A percentile compares a stretch with the other conserved stretches of the same genome.
Evolutionary conservation across 2,329 filamentous ascomycete genomes (phyloP).

Genomic region (Xylariaceae sp.): DNA sequence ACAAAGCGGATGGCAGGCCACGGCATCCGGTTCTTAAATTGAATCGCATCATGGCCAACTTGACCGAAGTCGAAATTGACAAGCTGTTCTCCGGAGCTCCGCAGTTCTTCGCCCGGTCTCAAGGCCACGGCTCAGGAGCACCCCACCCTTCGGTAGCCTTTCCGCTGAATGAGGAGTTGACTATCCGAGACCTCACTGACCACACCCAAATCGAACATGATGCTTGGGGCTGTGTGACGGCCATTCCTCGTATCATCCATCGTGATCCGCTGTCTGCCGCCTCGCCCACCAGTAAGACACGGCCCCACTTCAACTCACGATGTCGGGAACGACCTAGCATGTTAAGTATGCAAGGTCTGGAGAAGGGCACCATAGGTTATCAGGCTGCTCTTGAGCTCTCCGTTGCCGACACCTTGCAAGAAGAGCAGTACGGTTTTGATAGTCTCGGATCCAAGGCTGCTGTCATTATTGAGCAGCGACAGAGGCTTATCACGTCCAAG

Average conservation of each 20-base stretch:
- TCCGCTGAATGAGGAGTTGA: conserved; percentile 69
- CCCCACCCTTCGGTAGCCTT: conserved; percentile 70
- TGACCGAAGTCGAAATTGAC: conserved; percentile 67
- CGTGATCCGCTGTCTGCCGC: conserved; percentile 52
- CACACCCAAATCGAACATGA: conserved; percentile 68
- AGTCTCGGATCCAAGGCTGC: conserved; percentile 61
- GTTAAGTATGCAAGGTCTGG: conserved; percentile 74
- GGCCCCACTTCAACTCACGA: conserved; percentile 64
- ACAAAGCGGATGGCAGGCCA: conserved; percentile 48
- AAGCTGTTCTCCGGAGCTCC: conserved; percentile 79
- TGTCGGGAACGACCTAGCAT: conserved; percentile 72
- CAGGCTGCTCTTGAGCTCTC: conserved; percentile 71
- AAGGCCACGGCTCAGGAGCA: conserved; percentile 65
- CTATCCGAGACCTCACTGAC: conserved; percentile 69
- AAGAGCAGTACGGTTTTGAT: conserved; percentile 67
- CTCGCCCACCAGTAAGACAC: conserved; percentile 52
- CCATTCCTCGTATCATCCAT: conserved; percentile 67
- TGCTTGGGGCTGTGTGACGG: conserved; percentile 68
- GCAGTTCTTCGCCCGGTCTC: conserved; percentile 69
- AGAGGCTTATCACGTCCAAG: conserved; percentile 60
- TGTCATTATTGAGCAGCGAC: conserved; percentile 63
- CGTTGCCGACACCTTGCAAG: conserved; percentile 68
- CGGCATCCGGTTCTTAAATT: conserved; percentile 57
- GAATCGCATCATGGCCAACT: conserved; percentile 64
- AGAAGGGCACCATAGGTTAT: conserved; percentile 74